Evolutionary conservation across 306 rosid species (phyloP).

Genomic region (Dryas drummondii): DNA sequence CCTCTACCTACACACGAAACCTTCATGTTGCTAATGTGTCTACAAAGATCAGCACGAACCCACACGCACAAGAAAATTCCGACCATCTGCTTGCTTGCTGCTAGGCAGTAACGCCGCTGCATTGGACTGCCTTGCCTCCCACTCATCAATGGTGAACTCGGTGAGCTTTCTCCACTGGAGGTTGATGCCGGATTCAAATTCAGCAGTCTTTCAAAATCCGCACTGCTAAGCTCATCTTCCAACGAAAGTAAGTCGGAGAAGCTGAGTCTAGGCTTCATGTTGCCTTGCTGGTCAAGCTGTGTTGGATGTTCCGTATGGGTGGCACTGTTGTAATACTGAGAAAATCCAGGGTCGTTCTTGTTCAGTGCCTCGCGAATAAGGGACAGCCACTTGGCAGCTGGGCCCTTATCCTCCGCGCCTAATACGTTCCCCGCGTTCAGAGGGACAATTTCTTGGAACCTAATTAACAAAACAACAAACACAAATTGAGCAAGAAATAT

Average conservation of each 20-base stretch:
- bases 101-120: slow-evolving; percentile 42
- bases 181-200: slow-evolving; percentile 1
- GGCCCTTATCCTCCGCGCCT: slow-evolving; percentile 79
- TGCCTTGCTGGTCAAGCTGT: slow-evolving; percentile 17
- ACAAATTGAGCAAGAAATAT: not conserved
- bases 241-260: slow-evolving; percentile 48
- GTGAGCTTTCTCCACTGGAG: slow-evolving; percentile 26
- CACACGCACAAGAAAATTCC: slow-evolving; percentile 85
- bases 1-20: slow-evolving; percentile 84
- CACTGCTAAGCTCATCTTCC: slow-evolving; percentile 34
- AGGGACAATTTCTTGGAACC: slow-evolving; percentile 97
- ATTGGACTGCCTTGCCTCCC: not conserved
- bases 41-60: slow-evolving; percentile 51
- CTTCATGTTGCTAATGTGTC: slow-evolving; percentile 44
- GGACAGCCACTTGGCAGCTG: slow-evolving; percentile 71
- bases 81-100: slow-evolving; percentile 92
- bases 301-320: not conserved
- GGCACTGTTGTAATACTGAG: slow-evolving; percentile 5
- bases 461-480: not conserved
- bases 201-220: slow-evolving; percentile 1
- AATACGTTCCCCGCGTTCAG: slow-evolving; percentile 83
- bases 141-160: slow-evolving; percentile 13
- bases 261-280: slow-evolving; percentile 40
- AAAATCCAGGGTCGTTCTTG: slow-evolving; percentile 7
- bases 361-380: slow-evolving; percentile 63